Conservation (phyloP, 1,284 basidiomycete genomes). For the Tetrapyrgos nigripes region DNA sequence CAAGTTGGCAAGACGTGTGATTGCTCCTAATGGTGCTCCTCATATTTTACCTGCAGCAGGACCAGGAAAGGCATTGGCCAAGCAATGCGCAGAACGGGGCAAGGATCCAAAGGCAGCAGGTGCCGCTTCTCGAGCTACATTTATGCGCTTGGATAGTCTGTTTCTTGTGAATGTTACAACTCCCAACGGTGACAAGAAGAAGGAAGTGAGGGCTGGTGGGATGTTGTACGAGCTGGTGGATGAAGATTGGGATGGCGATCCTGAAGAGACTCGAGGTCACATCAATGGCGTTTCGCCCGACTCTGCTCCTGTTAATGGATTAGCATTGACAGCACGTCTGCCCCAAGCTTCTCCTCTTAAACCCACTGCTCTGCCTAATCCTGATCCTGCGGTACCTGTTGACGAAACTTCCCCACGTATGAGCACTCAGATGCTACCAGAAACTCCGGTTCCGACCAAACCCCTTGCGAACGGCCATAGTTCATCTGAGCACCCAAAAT, state of each 20-base stretch:
- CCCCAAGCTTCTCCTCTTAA: constrained; percentile 37
- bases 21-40: constrained; percentile 66
- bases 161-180: constrained; percentile 58
- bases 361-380: constrained; percentile 35
- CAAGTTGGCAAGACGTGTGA: constrained; percentile 66
- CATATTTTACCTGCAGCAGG: constrained; percentile 65
- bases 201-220: constrained; percentile 69
- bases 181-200: constrained; percentile 48
- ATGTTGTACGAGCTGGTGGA: constrained; percentile 79
- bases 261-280: constrained; percentile 4
- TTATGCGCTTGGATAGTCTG: constrained; percentile 69
- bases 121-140: constrained; percentile 65
- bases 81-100: constrained; percentile 31
- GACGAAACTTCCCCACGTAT: constrained; percentile 10
- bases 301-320: constrained; percentile 1
- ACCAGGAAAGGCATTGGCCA: constrained; percentile 50
- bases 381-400: constrained; percentile 30
- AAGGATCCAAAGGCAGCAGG: constrained; percentile 47
- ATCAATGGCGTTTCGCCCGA: constrained; percentile 6
- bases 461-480: constrained; percentile 16
- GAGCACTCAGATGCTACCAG: background rate
- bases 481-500: background rate
- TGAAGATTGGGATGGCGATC: constrained; percentile 63
- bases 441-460: constrained; percentile 9
- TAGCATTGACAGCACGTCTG: constrained; percentile 26